Conservation (phyloP, 306 rosid species). For the Benincasa hispida region DNA sequence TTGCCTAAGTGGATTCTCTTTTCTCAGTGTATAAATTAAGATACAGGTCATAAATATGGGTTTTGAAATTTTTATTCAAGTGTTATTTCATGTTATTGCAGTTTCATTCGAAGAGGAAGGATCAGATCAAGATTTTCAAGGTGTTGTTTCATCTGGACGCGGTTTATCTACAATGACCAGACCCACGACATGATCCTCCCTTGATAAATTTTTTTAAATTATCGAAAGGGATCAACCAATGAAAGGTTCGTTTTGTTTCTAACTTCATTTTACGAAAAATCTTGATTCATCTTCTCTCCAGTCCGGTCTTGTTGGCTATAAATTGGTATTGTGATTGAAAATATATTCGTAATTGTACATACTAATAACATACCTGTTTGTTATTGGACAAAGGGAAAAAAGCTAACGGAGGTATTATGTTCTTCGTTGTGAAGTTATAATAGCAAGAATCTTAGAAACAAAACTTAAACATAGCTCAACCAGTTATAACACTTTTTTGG, state of each 20-base stretch:
- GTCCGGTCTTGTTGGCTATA: neutral
- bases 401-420: too few relatives aligned
- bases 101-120: slow-evolving; percentile 57
- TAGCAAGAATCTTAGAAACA: too few relatives aligned
- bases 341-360: too few relatives aligned
- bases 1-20: neutral
- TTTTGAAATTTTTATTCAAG: neutral
- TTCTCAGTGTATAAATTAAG: neutral
- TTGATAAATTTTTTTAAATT: neutral
- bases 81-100: slow-evolving; percentile 15
- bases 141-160: slow-evolving; percentile 68
- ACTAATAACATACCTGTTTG: too few relatives aligned
- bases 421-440: too few relatives aligned
- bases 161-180: slow-evolving; percentile 95
- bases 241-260: neutral
- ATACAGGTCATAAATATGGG: neutral
- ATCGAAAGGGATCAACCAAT: neutral
- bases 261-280: neutral
- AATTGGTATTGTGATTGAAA: neutral
- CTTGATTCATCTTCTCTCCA: neutral
- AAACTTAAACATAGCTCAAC: neutral
- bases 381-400: too few relatives aligned
- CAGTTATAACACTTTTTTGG: neutral
- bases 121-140: slow-evolving; percentile 51
- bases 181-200: slow-evolving; percentile 59